Conservation (phyloP, 495 filamentous ascomycete genomes). For the Aspergillus cavernicola region DNA sequence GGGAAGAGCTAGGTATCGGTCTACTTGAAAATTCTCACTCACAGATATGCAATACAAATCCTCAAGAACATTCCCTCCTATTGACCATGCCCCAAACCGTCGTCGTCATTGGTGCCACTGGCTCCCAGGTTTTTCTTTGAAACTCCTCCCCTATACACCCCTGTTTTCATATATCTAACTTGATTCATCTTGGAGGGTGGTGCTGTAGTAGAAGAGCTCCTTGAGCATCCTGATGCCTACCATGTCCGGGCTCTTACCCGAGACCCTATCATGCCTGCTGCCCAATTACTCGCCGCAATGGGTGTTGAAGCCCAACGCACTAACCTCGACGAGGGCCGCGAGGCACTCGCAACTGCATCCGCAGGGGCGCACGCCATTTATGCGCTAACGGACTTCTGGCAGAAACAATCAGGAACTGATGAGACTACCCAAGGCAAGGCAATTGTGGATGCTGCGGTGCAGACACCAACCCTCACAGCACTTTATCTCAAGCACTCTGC, state of each 20-base stretch:
- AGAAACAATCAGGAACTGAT: background rate
- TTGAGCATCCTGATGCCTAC: background rate
- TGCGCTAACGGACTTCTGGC: constrained; percentile 8
- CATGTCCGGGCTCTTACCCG: constrained; percentile 5
- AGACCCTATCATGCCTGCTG: constrained; percentile 2
- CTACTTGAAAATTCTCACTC: no score
- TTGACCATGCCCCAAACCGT: background rate
- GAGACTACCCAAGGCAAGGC: constrained; percentile 56
- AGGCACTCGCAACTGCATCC: background rate
- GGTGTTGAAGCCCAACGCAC: background rate
- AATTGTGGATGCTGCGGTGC: constrained; percentile 45
- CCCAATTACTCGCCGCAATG: background rate
- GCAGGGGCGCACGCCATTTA: background rate
- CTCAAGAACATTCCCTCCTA: no score
- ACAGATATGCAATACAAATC: no score
- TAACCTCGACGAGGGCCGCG: background rate
- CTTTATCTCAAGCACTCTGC: constrained; percentile 26
- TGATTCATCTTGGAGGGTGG: background rate
- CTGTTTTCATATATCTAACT: background rate
- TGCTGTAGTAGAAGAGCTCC: constrained; percentile 1
- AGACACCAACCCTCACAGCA: constrained; percentile 23
- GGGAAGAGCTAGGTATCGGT: no score
- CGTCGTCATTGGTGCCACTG: background rate
- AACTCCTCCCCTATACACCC: background rate
- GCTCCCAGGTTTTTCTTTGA: background rate